Base-by-base conservation (phyloP, 1,284 basidiomycete genomes). In the Taiwanofungus camphoratus region DNA sequence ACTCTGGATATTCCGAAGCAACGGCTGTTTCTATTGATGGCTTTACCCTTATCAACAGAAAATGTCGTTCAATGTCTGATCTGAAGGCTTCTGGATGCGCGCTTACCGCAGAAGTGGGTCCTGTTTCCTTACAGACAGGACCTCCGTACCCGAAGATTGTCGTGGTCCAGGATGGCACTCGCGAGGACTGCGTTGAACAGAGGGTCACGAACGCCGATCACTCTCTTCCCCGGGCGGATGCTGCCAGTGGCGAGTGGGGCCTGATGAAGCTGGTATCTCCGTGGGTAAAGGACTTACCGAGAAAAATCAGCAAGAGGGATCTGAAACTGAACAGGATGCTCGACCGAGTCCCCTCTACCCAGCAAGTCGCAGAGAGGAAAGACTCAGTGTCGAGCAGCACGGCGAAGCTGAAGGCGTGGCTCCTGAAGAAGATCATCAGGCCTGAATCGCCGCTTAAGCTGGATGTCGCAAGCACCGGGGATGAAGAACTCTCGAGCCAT, bases 371-470 rank as follows among this genome's bases (percentile, higher is more conserved):
- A 15, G 38, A 34, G 15, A 51, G 51, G 38, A 56, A 54, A 36
- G 54, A 52, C 7, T 33, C 33, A 3, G n/a, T 34, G 11, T 38
- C 39, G 23, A 59, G 52, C 5, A 53, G 70, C 8, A 62, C 73
- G 3, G 67, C 71, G 36, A 73, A 68, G 52, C 59, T 85, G 41
- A 80, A 76, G 49, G 68, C 73, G 4, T 85, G 82, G 82, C 60
- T 80, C 54, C 77, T 71, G 60, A 76, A 73, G 49, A 79, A 80
- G 51, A 65, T 80, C n/a, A n/a, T n/a, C 27, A 55, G 62, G 11
- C 49, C 61, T 15, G 70, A 64, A 30, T 47, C 69, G 21, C 57
- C 61, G 1, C 45, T 59, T 29, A 69, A 54, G 35, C 48, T 66
- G 13, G 61, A 68, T 35, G 56, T 69, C 13, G 65, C 68, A 61